A percentile compares a stretch with the other conserved stretches of the same genome.
These are phyloP conservation scores for Venturia oleaginea DNA, from an alignment of 2,329 filamentous ascomycete genomes.

Conservation along the genomic window DNA sequence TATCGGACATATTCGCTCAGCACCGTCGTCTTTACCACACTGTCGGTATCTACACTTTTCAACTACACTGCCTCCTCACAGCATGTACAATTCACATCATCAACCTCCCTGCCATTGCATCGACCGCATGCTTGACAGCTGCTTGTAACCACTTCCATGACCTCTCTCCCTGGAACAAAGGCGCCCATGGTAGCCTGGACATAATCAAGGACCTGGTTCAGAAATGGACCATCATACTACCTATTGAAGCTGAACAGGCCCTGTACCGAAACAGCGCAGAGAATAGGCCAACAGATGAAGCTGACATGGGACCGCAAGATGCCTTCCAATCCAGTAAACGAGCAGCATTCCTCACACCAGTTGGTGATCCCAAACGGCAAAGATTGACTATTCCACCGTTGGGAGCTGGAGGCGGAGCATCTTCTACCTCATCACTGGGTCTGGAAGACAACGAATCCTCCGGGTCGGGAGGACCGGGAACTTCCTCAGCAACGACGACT, in stretches of 20 bases:
- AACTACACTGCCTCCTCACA: constrained; percentile 13
- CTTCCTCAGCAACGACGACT: background rate
- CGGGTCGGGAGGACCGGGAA: background rate
- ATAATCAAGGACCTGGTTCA: constrained; percentile 18
- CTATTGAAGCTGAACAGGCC: constrained; percentile 18
- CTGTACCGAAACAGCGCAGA: constrained; percentile 17
- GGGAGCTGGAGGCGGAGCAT: background rate
- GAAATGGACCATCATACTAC: constrained; percentile 20
- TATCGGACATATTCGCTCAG: constrained; percentile 32
- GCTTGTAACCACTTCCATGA: constrained; percentile 21
- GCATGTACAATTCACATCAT: constrained; percentile 14
- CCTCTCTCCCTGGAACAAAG: constrained; percentile 16
- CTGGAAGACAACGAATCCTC: background rate
- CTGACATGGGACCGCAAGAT: constrained; percentile 1
- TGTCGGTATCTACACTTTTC: constrained; percentile 12
- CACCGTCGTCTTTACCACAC: constrained; percentile 33
- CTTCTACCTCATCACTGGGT: background rate
- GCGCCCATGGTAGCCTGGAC: constrained; percentile 17
- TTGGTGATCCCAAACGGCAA: background rate
- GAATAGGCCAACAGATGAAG: background rate
- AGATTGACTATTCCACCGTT: background rate
- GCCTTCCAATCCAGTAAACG: constrained; percentile 14
- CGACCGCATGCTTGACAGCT: constrained; percentile 38
- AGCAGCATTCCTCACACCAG: constrained; percentile 11
- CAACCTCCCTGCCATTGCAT: constrained; percentile 18